A percentile compares a stretch with the other conserved stretches of the same genome.
Evolutionary conservation across 306 rosid genomes (phyloP).

Genomic region (Quercus dentata): DNA sequence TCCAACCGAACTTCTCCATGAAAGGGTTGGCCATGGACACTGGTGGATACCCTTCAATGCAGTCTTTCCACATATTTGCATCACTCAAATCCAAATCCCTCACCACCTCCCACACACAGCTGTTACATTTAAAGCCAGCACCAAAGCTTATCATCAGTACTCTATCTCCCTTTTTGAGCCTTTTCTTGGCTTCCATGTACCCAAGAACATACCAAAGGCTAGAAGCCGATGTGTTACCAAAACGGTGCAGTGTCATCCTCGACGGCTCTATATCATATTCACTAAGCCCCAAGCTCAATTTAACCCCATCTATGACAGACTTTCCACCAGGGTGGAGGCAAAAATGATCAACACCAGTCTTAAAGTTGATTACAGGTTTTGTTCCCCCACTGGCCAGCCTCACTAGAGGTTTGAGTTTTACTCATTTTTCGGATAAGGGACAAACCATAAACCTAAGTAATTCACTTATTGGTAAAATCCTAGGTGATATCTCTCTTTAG

Average conservation of each 20-base stretch:
- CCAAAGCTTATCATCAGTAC: conserved; percentile 92
- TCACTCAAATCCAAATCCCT: conserved; percentile 57
- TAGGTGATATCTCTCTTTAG: conserved; percentile 53
- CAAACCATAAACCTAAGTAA: conserved; percentile 37
- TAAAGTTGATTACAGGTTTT: conserved; percentile 52
- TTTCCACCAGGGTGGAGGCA: conserved; percentile 86
- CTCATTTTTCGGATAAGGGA: conserved; percentile 27
- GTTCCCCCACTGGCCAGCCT: neutral
- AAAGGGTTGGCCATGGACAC: conserved; percentile 64
- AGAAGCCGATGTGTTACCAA: conserved; percentile 80
- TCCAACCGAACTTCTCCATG: conserved; percentile 77
- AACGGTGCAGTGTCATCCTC: conserved; percentile 84
- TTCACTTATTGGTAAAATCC: conserved; percentile 65
- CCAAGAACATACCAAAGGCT: conserved; percentile 84
- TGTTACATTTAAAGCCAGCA: conserved; percentile 86
- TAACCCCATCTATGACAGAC: conserved; percentile 81
- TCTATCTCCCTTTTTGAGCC: conserved; percentile 60
- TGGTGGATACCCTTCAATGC: conserved; percentile 69
- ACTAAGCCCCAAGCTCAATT: conserved; percentile 49
- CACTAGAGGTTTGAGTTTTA: neutral
- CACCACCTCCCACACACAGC: conserved; percentile 82
- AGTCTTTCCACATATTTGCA: conserved; percentile 67
- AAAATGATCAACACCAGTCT: conserved; percentile 73
- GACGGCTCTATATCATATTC: conserved; percentile 83
- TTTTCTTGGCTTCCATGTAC: conserved; percentile 88